Percentiles rank a stretch among this genome's conserved stretches.
Evolutionary conservation across 2,329 filamentous ascomycete species (phyloP).

Genomic region (Dothideomycetes sp.): DNA sequence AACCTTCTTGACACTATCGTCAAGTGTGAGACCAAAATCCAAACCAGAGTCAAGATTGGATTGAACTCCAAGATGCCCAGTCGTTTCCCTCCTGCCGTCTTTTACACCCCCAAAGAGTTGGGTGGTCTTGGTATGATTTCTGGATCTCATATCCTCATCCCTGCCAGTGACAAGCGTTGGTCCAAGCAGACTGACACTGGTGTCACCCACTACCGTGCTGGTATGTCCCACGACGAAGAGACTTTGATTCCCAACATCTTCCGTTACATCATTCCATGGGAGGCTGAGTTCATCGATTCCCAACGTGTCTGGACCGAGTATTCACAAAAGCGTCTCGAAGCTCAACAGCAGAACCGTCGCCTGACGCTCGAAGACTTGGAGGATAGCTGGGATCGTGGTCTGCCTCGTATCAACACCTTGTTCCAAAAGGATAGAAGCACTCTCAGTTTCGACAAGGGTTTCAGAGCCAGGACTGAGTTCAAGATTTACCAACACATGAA

Average conservation of each 20-base stretch:
- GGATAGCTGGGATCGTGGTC: constrained; percentile 95
- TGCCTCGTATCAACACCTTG: constrained; percentile 94
- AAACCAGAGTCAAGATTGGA: constrained; percentile 97
- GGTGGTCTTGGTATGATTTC: constrained; percentile 98
- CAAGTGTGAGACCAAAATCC: constrained; percentile 99
- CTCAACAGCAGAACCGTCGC: constrained; percentile 92
- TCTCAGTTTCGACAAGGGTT: constrained; percentile 95
- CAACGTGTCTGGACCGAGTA: constrained; percentile 99
- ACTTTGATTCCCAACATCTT: constrained; percentile 98
- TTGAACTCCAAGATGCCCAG: constrained; percentile 97
- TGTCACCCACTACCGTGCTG: constrained; percentile 90
- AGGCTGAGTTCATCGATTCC: constrained; percentile 97
- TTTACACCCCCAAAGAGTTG: constrained; percentile 96
- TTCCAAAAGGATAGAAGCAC: constrained; percentile 99
- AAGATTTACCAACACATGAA: constrained; percentile 99
- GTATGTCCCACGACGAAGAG: constrained; percentile 98
- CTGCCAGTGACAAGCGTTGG: constrained; percentile 95
- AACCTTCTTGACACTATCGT: constrained; percentile 93
- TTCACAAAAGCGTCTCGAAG: constrained; percentile 92
- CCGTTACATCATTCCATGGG: constrained; percentile 98
- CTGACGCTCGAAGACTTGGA: constrained; percentile 93
- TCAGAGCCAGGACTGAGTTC: constrained; percentile 90
- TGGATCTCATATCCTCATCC: constrained; percentile 93
- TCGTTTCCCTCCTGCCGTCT: constrained; percentile 94
- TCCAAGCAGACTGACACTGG: constrained; percentile 96